Evolutionary conservation across 2,329 filamentous ascomycete genomes (phyloP), one percentile per base, ranked within the genome.

Genomic region (Sporothrix protearum): DNA sequence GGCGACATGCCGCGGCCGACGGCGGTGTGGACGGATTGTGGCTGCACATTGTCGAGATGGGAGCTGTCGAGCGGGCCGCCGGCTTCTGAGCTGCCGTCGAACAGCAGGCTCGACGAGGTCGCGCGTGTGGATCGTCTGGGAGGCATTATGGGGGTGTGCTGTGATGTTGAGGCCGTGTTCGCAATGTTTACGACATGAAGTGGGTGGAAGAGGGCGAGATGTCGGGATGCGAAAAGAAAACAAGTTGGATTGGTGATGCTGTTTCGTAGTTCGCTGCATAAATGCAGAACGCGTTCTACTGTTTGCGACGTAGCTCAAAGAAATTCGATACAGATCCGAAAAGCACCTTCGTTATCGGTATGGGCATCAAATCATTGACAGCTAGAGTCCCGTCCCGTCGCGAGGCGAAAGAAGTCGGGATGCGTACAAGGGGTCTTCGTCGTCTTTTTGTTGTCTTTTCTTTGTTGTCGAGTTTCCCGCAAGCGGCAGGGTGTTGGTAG

Each of bases 81-180:
- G 30, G 73, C 73, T 39, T 75, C 74, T 36, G 74, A 73, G 61
- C 73, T 75, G 67, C 71, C 71, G 39, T 75, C 74, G 28, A 75
- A 74, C 16, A 75, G 71, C 19, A 69, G 72, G 51, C 72, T 73
- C n/a, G 73, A 73, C 39, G 61, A 71, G 12, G 73, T 14, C 45
- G 70, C 71, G 12, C 75, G 75, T 0, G 73, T 64, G 1, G 72
- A 53, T 28, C 75, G 72, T 69, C 74, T 66, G 0, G 75, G 75
- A 57, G 75, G 75, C 75, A 76, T 76, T 19, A 61, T 47, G 64
- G 36, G 14, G 3, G 25, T 47, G 49, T 28, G 42, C 1, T 4
- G 33, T 22, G 70, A 36, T 16, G 36, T 53, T 25, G 69, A 53
- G 30, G 25, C 12, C 33, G 3, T 42, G 22, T 53, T 28, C 7